phyloP scores from a whole-genome alignment of 441 rosid species.

The Euphorbia celastroides region DNA sequence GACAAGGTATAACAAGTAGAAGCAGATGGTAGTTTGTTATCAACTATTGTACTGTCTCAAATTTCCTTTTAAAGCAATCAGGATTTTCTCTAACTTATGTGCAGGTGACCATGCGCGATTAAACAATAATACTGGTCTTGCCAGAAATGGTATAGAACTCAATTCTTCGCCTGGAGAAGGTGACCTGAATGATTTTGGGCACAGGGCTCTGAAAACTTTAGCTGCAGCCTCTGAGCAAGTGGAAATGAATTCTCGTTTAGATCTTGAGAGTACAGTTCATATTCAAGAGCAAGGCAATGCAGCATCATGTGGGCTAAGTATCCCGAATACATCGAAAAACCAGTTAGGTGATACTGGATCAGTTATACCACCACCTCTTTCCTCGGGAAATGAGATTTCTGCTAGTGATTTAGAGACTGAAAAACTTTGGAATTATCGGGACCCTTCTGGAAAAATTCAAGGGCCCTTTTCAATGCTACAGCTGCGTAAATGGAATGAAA shows the following conservation, averaged over 20 bases:
- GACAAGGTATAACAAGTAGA: constrained; percentile 42
- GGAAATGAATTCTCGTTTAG: constrained; percentile 20
- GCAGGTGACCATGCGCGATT: constrained; percentile 41
- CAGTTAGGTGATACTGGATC: constrained; percentile 28
- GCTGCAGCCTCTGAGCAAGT: constrained; percentile 29
- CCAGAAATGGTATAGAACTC: constrained; percentile 30
- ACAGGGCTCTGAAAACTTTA: constrained; percentile 27
- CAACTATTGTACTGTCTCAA: background rate
- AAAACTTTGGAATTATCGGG: constrained; percentile 83
- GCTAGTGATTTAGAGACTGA: constrained; percentile 39
- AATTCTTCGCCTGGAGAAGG: constrained; percentile 27
- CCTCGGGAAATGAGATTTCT: constrained; percentile 36
- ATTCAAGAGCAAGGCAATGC: constrained; percentile 26
- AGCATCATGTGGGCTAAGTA: constrained; percentile 23
- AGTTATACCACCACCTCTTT: constrained; percentile 29
- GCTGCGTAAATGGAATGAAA: constrained; percentile 70
- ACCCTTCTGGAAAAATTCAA: constrained; percentile 77
- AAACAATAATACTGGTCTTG: constrained; percentile 27
- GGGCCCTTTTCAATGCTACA: constrained; percentile 83
- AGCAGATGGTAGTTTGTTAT: constrained; percentile 6
- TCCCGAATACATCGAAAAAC: constrained; percentile 26
- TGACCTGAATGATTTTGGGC: constrained; percentile 35
- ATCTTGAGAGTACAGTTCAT: constrained; percentile 30
- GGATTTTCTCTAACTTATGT: constrained; percentile 18
- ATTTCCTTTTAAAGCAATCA: background rate